Base-by-base conservation (phyloP, 352 stramenopile species). In the Globisporangium radiosum region DNA sequence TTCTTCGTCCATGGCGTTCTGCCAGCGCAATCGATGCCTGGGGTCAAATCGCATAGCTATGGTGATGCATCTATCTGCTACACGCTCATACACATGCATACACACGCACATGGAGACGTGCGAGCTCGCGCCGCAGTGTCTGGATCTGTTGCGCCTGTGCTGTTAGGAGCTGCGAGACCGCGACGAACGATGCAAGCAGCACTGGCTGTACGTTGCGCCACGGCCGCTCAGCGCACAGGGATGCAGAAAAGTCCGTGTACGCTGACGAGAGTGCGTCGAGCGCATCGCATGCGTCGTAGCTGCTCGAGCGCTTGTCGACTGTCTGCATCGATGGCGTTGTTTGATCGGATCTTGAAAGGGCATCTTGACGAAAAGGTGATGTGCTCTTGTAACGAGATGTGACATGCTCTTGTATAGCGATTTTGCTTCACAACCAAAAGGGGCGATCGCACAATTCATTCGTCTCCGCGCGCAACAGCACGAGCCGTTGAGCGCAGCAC, bases 191-290 rank as follows among this genome's bases (percentile, higher is more conserved):
- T 44, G 65, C 62, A 3, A 68, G 63, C 19, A 92, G 54, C 14
- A 83, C 70, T 8, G 57, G 49, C 54, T 90, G 82, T 43, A 89
- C 72, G 53, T 92, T 92, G 33, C 70, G 57, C 82, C 80, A 90
- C 43, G 78, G 69, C 43, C 75, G 69, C 53, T 85, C 78, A 38
- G 54, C 70, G 11, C 66, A 52, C 15, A 91, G 58, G 60, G 55
- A 74, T 13, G 53, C 58, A 8, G 14, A 39, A 43, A 79, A 60
- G 1, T 47, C 43, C 15, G 47, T 53, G 39, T 39, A 55, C 40
- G 48, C 47, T 7, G 42, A 11, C 6, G 53, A 8, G 9, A 51
- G 6, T 50, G 45, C n/a, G 17, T 50, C 17, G 17, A 25, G 45
- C 4, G 7, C 25, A 33, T 33, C 25, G 25, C 40, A 4, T 13